Evolutionary conservation across 2,329 filamentous ascomycete genomes (phyloP), one percentile per base, ranked within the genome.

Genomic region (Cryoendolithus antarcticus): DNA sequence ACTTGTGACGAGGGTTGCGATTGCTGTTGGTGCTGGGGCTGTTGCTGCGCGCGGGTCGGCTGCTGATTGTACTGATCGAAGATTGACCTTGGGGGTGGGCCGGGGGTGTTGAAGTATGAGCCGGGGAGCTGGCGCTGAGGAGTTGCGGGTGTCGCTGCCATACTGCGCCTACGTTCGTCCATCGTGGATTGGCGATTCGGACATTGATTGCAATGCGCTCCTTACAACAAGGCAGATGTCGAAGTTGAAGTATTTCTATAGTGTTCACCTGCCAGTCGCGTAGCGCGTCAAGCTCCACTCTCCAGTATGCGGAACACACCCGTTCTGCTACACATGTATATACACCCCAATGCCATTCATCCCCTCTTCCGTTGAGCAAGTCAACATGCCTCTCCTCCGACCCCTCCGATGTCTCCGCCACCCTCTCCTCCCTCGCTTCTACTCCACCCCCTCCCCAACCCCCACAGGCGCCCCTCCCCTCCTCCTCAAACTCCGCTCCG

Each of bases 41-140:
- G 50, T 9, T 44, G 37, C 12, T 51, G 47, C 40, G 54, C 49
- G 24, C 51, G 49, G 27, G 55, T 44, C 33, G 44, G 46, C 13
- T 51, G 55, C 11, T 48, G 53, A 39, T 56, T 49, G 15, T 19
- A 19, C 15, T 49, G 49, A 36, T 49, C 53, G 44, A 60, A 58
- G 35, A 57, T 57, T 30, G 54, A 53, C 15, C 15, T 19, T 19
- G 52, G 45, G 49, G 56, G 55, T 10, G 59, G 67, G 41, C 79
- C 82, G 35, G 83, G 83, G 13, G 84, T 89, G 52, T 80, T 75
- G 54, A 86, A 63, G 56, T 80, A 89, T 53, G 79, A 78, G 65
- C 83, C 83, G 33, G 83, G 83, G 35, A 86, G 68, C 44, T 75
- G 75, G 52, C 82, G 77, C 63, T 80, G 71, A 30, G 83, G 83